These are phyloP conservation scores for Diaporthe amygdali DNA, from an alignment of 2,329 filamentous ascomycete genomes.

Conservation along the genomic window DNA sequence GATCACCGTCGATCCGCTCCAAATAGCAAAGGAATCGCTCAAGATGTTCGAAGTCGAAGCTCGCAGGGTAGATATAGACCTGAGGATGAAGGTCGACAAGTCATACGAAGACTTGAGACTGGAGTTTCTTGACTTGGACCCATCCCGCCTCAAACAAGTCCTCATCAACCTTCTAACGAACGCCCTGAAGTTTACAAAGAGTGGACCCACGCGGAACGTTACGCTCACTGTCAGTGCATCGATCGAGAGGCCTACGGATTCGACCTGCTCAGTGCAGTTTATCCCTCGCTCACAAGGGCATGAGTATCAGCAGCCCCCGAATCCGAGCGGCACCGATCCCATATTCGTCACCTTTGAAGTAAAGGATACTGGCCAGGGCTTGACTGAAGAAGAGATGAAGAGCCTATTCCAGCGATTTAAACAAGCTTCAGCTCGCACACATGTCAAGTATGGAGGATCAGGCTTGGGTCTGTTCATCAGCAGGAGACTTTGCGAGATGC, in stretches of 20 bases:
- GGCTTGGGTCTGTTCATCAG: slow-evolving; percentile 81
- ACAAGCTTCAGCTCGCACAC: slow-evolving; percentile 73
- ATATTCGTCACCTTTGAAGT: slow-evolving; percentile 76
- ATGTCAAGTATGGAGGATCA: slow-evolving; percentile 76
- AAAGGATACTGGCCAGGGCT: slow-evolving; percentile 75
- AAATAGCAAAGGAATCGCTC: slow-evolving; percentile 69
- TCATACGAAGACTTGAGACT: slow-evolving; percentile 63
- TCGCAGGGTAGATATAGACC: slow-evolving; percentile 69
- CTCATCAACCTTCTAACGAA: slow-evolving; percentile 83
- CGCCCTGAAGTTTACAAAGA: slow-evolving; percentile 80
- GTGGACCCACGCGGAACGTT: slow-evolving; percentile 62
- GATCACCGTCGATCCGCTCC: slow-evolving; percentile 70
- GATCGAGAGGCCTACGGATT: slow-evolving; percentile 42
- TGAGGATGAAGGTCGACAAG: slow-evolving; percentile 67
- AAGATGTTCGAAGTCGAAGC: slow-evolving; percentile 83
- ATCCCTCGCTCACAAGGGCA: slow-evolving; percentile 61
- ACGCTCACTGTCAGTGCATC: slow-evolving; percentile 53
- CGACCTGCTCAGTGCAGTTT: slow-evolving; percentile 60
- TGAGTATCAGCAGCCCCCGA: slow-evolving; percentile 41
- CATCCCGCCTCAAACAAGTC: slow-evolving; percentile 77
- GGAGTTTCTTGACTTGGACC: slow-evolving; percentile 73
- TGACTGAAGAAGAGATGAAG: slow-evolving; percentile 71
- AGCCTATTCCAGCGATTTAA: slow-evolving; percentile 76
- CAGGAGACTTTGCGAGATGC: slow-evolving; percentile 77
- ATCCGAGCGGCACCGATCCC: slow-evolving; percentile 44